A percentile compares a stretch with the other conserved stretches of the same genome.
Conservation (phyloP, 202 grass and related monocot genomes). For the Panicum hallii region DNA sequence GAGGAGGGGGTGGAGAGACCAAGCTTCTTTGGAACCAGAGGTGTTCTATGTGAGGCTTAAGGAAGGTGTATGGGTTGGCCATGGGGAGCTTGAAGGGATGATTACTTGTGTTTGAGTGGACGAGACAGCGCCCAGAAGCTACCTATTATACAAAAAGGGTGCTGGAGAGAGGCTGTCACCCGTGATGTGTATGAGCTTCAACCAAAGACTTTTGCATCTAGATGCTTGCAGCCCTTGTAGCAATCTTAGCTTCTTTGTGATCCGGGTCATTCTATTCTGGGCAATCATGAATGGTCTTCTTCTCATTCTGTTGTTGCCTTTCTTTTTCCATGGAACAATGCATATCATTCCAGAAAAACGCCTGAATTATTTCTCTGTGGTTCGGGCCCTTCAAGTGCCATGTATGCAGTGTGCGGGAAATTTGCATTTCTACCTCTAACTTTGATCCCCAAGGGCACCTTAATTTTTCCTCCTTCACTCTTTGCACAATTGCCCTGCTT, state of each 20-base stretch:
- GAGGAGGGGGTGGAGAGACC: conserved; percentile 24
- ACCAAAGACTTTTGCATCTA: neutral
- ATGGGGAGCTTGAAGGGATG: conserved; percentile 46
- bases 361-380: neutral
- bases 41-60: conserved; percentile 34
- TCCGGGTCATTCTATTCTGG: conserved; percentile 9
- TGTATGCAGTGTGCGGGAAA: neutral
- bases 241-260: neutral
- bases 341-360: neutral
- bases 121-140: conserved; percentile 40
- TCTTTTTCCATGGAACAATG: neutral
- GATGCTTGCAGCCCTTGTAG: conserved; percentile 6
- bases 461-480: too few species aligned
- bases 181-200: conserved; percentile 42
- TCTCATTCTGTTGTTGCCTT: neutral
- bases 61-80: conserved; percentile 33
- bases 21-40: conserved; percentile 47
- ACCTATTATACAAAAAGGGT: conserved; percentile 47
- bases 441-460: too few species aligned
- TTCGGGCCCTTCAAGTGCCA: neutral
- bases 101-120: conserved; percentile 43
- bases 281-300: neutral
- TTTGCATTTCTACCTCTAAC: too few species aligned
- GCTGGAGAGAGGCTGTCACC: conserved; percentile 18
- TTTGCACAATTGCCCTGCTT: too few species aligned